Evolutionary conservation across 495 filamentous ascomycete genomes (phyloP).

Genomic region (Penicillium flavigenum): DNA sequence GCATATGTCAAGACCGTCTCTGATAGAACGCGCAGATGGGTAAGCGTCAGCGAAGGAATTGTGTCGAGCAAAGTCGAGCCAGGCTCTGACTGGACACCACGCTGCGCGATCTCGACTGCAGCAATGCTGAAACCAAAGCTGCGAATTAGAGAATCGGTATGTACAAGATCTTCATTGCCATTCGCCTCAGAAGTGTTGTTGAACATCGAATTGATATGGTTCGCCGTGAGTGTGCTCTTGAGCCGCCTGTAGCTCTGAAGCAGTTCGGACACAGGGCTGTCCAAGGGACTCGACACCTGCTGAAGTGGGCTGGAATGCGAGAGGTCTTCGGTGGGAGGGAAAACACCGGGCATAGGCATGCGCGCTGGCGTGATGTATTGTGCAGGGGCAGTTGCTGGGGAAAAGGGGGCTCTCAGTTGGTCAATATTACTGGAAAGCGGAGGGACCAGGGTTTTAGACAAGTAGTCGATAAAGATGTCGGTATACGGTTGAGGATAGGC

Average conservation of each 20-base stretch:
- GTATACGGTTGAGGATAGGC: conserved; percentile 44
- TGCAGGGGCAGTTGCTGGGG: conserved; percentile 28
- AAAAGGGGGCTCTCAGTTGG: conserved; percentile 38
- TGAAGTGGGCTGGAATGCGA: conserved; percentile 35
- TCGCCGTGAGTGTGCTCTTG: conserved; percentile 71
- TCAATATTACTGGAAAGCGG: conserved; percentile 60
- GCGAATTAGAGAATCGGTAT: conserved; percentile 67
- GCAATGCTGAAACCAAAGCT: conserved; percentile 87
- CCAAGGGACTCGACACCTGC: conserved; percentile 34
- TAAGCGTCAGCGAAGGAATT: conserved; percentile 75
- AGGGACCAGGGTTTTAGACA: conserved; percentile 57
- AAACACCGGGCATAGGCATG: conserved; percentile 50
- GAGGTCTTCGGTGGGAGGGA: conserved; percentile 40
- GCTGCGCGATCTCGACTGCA: conserved; percentile 86
- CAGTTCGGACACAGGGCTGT: conserved; percentile 65
- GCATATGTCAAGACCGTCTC: conserved; percentile 87
- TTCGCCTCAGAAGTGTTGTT: conserved; percentile 39
- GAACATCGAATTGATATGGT: conserved; percentile 59
- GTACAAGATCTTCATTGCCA: conserved; percentile 51
- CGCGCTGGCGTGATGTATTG: conserved; percentile 31
- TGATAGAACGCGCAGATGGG: conserved; percentile 84
- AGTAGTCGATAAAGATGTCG: conserved; percentile 63
- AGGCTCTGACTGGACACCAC: conserved; percentile 74
- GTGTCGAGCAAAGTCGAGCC: conserved; percentile 78
- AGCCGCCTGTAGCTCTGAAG: conserved; percentile 76